phyloP scores from a whole-genome alignment of 768 basidiomycete genomes.

The Russula emetica region DNA sequence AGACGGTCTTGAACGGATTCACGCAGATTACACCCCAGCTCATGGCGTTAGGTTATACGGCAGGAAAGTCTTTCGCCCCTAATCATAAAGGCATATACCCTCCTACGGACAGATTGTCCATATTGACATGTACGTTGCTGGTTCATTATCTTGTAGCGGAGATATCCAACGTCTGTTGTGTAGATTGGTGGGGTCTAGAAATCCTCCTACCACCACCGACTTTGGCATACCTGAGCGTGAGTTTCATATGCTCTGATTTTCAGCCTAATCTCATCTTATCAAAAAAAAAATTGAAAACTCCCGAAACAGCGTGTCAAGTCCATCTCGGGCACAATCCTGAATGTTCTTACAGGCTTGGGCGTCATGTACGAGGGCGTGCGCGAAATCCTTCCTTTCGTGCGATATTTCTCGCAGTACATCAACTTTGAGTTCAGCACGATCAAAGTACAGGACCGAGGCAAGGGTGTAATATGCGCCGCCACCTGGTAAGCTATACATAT shows the following conservation, averaged over 20 bases:
- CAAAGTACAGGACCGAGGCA: slow-evolving; percentile 56
- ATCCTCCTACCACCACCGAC: slow-evolving; percentile 69
- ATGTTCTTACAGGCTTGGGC: slow-evolving; percentile 70
- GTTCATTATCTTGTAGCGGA: neutral
- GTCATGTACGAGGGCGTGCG: slow-evolving; percentile 68
- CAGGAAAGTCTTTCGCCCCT: slow-evolving; percentile 57
- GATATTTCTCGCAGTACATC: slow-evolving; percentile 75
- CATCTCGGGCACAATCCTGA: slow-evolving; percentile 58
- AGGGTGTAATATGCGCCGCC: slow-evolving; percentile 82
- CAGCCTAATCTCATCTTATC: neutral
- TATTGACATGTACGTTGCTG: slow-evolving; percentile 63
- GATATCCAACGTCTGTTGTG: slow-evolving; percentile 6
- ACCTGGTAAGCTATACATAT: slow-evolving; percentile 72
- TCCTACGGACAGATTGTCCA: slow-evolving; percentile 71
- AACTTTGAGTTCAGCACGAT: slow-evolving; percentile 72
- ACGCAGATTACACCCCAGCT: slow-evolving; percentile 70
- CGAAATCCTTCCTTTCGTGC: slow-evolving; percentile 79
- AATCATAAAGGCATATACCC: slow-evolving; percentile 68
- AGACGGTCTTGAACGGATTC: slow-evolving; percentile 64
- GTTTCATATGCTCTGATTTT: slow-evolving; percentile 29
- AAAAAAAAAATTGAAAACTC: neutral
- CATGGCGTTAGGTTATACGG: slow-evolving; percentile 73
- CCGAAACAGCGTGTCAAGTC: slow-evolving; percentile 50
- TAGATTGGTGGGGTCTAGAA: slow-evolving; percentile 93
- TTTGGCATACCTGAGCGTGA: slow-evolving; percentile 52